Evolutionary conservation across 2,329 filamentous ascomycete genomes (phyloP).

Genomic region (Curvularia hawaiiensis): DNA sequence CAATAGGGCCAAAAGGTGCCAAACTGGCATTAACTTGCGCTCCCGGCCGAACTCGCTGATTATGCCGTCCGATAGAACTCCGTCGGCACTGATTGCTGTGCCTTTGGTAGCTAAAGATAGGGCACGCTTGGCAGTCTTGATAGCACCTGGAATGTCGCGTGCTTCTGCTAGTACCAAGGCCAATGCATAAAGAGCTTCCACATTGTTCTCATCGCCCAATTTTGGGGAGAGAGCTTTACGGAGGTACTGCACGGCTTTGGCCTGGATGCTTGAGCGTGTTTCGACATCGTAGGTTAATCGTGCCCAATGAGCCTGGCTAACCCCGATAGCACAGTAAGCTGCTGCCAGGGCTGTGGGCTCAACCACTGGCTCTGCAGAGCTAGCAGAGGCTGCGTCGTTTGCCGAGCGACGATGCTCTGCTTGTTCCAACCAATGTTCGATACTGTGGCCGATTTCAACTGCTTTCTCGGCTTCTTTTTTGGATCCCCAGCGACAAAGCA

Average conservation of each 20-base stretch:
- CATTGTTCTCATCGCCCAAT: conserved; percentile 68
- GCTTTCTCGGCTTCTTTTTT: conserved; percentile 79
- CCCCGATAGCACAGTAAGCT: conserved; percentile 83
- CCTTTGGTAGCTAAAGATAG: conserved; percentile 61
- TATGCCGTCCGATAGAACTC: conserved; percentile 36
- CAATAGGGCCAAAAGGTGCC: conserved; percentile 88
- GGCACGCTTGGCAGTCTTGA: conserved; percentile 80
- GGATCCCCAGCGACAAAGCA: conserved; percentile 82
- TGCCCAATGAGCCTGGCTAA: conserved; percentile 87
- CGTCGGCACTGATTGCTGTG: conserved; percentile 39
- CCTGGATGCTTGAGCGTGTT: conserved; percentile 72
- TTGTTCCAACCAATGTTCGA: conserved; percentile 77
- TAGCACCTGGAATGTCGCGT: conserved; percentile 77
- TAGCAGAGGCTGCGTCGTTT: conserved; percentile 33
- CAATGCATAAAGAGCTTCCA: conserved; percentile 80
- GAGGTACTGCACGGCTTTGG: conserved; percentile 76
- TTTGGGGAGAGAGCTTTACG: conserved; percentile 73
- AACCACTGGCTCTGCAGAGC: conserved; percentile 51
- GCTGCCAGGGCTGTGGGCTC: conserved; percentile 63
- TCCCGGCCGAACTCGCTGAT: conserved; percentile 55
- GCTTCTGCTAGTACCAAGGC: conserved; percentile 87
- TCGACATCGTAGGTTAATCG: conserved; percentile 77
- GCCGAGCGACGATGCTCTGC: conserved; percentile 33
- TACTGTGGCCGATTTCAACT: conserved; percentile 68
- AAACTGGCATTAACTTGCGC: conserved; percentile 74